phyloP scores from a whole-genome alignment of 768 basidiomycete genomes.

The Mycena vulgaris region DNA sequence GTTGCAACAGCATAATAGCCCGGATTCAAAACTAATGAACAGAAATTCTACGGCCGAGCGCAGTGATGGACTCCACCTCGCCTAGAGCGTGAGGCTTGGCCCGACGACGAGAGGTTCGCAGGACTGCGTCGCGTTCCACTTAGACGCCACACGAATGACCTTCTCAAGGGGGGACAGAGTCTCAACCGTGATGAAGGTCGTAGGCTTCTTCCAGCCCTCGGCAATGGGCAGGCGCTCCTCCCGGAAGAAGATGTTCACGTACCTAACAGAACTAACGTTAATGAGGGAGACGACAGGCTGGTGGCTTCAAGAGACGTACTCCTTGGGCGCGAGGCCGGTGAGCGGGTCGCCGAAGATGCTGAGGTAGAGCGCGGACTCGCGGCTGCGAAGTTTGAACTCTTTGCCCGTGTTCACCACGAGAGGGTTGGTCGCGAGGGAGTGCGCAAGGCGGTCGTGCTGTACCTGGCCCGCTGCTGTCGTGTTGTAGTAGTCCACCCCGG shows the following conservation, averaged over 20 bases:
- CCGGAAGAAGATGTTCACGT: conserved; percentile 27
- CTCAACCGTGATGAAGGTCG: too few relatives aligned
- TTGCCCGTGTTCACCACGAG: conserved; percentile 29
- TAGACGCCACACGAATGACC: too few relatives aligned
- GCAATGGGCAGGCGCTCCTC: conserved; percentile 32
- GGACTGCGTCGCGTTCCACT: too few relatives aligned
- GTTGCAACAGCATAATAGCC: too few relatives aligned
- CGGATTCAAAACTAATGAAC: too few relatives aligned
- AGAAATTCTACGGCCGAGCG: too few relatives aligned
- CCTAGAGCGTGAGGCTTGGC: too few relatives aligned
- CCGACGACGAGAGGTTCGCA: too few relatives aligned
- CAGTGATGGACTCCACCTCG: too few relatives aligned
- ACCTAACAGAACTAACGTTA: neutral
- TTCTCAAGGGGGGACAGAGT: too few relatives aligned
- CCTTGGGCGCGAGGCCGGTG: conserved; percentile 31
- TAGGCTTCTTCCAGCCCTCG: conserved; percentile 1
- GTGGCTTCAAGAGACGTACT: conserved; percentile 2
- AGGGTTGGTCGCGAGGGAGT: conserved; percentile 17
- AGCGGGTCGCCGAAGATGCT: conserved; percentile 25
- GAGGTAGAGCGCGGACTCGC: conserved; percentile 35
- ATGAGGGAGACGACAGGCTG: too few relatives aligned
- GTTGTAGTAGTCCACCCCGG: conserved; percentile 23
- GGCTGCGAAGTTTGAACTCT: conserved; percentile 27
- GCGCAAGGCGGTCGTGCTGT: conserved; percentile 15
- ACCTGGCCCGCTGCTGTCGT: conserved; percentile 10